Base-by-base conservation (phyloP, 352 stramenopile species). In the Phytophthora capsici region DNA sequence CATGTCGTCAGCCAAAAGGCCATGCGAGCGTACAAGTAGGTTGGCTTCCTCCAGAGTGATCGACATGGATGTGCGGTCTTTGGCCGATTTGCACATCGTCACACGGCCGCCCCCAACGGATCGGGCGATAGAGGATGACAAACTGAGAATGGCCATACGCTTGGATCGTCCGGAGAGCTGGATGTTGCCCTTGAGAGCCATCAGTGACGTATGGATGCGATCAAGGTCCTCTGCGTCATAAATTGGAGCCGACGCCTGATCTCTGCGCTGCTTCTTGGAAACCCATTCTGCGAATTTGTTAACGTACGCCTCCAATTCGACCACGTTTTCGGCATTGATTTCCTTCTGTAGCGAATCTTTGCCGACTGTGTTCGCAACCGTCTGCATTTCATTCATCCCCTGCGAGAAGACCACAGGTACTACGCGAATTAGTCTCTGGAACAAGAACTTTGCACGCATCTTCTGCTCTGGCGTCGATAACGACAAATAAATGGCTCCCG, bases 61-160 rank as follows among this genome's bases (percentile, higher is more conserved):
- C 50, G 96, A 96, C 97, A 99, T 99, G 23, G 95, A 94, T 19
- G 97, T 99, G 20, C 97, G 88, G 75, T 99, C 96, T 66, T 99
- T 99, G 10, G 96, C 96, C 45, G 85, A 98, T 70, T 99, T 99
- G 78, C 97, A 99, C 81, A 98, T 99, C 1, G 96, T 96, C 30
- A 97, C 84, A 38, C 92, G 88, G 2, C 94, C 95, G 25, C 95
- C 96, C 20, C 94, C 91, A 19, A 99, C 71, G 0, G 66, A 75
- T 17, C 88, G 76, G 12, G 84, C 78, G 28, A 95, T 81, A 25
- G 72, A 77, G 34, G 87, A 95, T 23, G 87, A 94, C 19, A 91
- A 62, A 55, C 73, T 89, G 30, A 95, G 48, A 57, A 95, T 95
- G 7, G 78, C 74, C 87, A 95, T 95, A 46, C 86, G 80, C 57